A percentile compares a stretch with the other conserved stretches of the same genome.
Evolutionary conservation across 2,329 filamentous ascomycete genomes (phyloP).

Genomic region (Hymenoscyphus repandus): DNA sequence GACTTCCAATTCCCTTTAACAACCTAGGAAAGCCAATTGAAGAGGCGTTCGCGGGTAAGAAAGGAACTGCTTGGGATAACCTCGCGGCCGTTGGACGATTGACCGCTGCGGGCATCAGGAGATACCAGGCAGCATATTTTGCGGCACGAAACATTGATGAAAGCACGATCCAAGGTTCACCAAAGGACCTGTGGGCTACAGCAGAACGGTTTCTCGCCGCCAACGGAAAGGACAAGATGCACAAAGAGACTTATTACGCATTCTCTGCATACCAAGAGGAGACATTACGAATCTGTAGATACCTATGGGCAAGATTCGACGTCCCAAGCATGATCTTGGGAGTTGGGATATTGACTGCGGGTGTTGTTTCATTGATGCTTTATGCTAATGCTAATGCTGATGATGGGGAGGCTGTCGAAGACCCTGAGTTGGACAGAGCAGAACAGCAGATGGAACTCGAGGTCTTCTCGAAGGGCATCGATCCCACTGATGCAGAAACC

Average conservation of each 20-base stretch:
- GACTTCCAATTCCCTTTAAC: constrained; percentile 92
- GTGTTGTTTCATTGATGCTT: constrained; percentile 63
- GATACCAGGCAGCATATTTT: constrained; percentile 83
- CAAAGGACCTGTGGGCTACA: constrained; percentile 52
- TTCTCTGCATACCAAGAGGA: constrained; percentile 72
- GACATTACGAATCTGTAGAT: constrained; percentile 74
- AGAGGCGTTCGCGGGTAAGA: constrained; percentile 76
- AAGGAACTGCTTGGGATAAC: constrained; percentile 68
- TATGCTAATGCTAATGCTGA: constrained; percentile 61
- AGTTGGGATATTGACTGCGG: constrained; percentile 62
- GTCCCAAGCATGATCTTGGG: constrained; percentile 79
- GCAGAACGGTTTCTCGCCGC: constrained; percentile 35
- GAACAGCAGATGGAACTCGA: constrained; percentile 53
- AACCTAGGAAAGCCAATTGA: constrained; percentile 90
- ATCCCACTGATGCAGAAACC: constrained; percentile 20
- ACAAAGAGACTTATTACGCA: constrained; percentile 45
- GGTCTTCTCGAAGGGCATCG: constrained; percentile 21
- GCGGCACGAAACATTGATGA: constrained; percentile 64
- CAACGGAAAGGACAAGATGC: constrained; percentile 36
- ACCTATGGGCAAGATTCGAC: constrained; percentile 89
- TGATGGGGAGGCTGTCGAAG: constrained; percentile 48
- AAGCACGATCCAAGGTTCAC: constrained; percentile 47
- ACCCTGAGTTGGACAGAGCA: constrained; percentile 55
- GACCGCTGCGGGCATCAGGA: constrained; percentile 77
- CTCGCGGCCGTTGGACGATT: constrained; percentile 72